Evolutionary conservation across 108 stramenopile genomes (phyloP).

Genomic region (Epithemia pelagica): DNA sequence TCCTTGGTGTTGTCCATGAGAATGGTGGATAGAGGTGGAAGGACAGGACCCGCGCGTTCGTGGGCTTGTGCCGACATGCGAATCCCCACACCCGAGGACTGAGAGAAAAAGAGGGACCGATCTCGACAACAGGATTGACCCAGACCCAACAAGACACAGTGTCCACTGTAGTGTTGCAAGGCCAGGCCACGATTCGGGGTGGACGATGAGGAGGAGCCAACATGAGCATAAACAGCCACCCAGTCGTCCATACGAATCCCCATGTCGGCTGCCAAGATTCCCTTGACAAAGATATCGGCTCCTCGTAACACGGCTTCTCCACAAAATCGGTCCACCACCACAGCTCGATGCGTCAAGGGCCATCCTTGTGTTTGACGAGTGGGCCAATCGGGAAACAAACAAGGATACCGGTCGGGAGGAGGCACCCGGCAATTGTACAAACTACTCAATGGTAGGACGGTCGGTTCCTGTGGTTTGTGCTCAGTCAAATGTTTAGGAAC

Average conservation of each 20-base stretch:
- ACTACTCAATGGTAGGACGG: too few relatives aligned
- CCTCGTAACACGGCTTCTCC: slow-evolving; percentile 75
- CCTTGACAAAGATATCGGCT: slow-evolving; percentile 64
- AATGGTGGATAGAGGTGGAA: slow-evolving; percentile 48
- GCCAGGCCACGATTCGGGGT: slow-evolving; percentile 31
- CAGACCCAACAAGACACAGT: slow-evolving; percentile 60
- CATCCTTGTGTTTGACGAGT: slow-evolving; percentile 39
- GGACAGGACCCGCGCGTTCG: slow-evolving; percentile 38
- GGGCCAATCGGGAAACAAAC: not conserved
- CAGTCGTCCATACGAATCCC: slow-evolving; percentile 43
- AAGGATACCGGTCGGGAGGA: not conserved
- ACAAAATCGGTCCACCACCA: slow-evolving; percentile 66
- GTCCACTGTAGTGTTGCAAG: slow-evolving; percentile 38
- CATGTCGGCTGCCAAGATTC: slow-evolving; percentile 49
- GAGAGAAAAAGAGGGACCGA: slow-evolving; percentile 46
- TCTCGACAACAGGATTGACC: slow-evolving; percentile 36
- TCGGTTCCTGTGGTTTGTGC: not conserved
- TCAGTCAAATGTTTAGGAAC: too few relatives aligned
- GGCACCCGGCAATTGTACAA: not conserved
- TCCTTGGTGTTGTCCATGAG: slow-evolving; percentile 34
- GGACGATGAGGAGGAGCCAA: slow-evolving; percentile 9
- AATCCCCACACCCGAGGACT: slow-evolving; percentile 42
- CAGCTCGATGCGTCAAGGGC: slow-evolving; percentile 46
- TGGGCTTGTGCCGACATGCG: slow-evolving; percentile 29
- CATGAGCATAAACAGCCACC: slow-evolving; percentile 53